Evolutionary conservation across 306 rosid species (phyloP), one percentile per base, ranked within the genome.

Genomic region (Pueraria montana): DNA sequence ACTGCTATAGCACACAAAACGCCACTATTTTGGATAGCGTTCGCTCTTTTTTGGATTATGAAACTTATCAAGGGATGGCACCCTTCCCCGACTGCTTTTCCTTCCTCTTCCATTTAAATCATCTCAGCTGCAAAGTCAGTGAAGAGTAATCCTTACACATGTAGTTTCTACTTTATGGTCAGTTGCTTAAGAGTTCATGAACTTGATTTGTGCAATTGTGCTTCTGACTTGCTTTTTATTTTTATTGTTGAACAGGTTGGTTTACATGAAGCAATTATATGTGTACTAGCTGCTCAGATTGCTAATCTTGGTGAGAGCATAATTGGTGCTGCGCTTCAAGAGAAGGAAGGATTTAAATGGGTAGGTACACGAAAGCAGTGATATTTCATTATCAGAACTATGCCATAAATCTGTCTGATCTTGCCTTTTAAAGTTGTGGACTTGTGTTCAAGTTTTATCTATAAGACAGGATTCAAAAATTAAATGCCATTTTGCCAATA

Each of bases 231-330:
- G 34, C 70, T 82, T 50, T 42, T 24, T 53, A 2, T 84, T 43
- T 72, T 62, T 70, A 16, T 74, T 74, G 42, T 46, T 74, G 21
- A 89, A 81, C 95, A 94, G 99, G 78, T 94, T 62, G 74, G 81
- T 76, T 76, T 80, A 59, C 82, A 88, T 82, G 98, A 89, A 86
- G 95, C 91, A 21, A 55, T 89, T 74, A 89, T 96, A 82, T 96
- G 99, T 36, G 80, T 94, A 40, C n/a, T 96, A 84, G 98, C 99
- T 74, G 84, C 99, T 42, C 99, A 96, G 87, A 84, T 96, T 84
- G 99, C 98, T 76, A 96, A 96, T 87, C 82, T 96, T 80, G 98
- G 99, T 6, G 98, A 96, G 87, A 96, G 99, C 90, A 72, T 96
- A 80, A 96, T 96, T 68, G 99, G 99, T 84, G 98, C 99, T 77